These are phyloP conservation scores for Suhomyces sp. DNA, from an alignment of 805 yeast species.

Conservation along the genomic window DNA sequence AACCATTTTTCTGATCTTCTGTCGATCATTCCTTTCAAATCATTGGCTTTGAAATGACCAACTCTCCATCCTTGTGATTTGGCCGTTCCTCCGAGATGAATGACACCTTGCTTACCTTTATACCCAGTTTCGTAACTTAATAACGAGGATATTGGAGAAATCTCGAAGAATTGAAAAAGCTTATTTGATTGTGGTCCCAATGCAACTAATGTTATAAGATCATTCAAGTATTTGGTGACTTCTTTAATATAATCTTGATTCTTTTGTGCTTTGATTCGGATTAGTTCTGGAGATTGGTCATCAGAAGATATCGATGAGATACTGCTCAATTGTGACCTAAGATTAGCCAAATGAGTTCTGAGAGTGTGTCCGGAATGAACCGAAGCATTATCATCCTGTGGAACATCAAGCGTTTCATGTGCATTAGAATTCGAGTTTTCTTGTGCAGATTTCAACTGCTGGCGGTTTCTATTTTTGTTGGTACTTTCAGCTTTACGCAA, in stretches of 20 bases:
- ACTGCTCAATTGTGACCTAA: slow-evolving; percentile 32
- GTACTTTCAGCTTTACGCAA: slow-evolving; percentile 16
- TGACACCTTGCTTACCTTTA: slow-evolving; percentile 86
- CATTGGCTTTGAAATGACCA: slow-evolving; percentile 78
- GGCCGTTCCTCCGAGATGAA: slow-evolving; percentile 79
- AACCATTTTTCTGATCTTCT: slow-evolving; percentile 95
- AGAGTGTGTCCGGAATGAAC: slow-evolving; percentile 15
- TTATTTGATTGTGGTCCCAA: slow-evolving; percentile 80
- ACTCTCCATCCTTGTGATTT: slow-evolving; percentile 95
- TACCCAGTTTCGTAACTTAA: slow-evolving; percentile 78
- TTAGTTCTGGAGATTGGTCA: slow-evolving; percentile 31
- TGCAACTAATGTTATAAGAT: slow-evolving; percentile 56
- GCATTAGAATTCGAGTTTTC: neutral
- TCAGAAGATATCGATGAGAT: slow-evolving; percentile 21
- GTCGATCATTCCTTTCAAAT: slow-evolving; percentile 80
- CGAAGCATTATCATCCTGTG: slow-evolving; percentile 20
- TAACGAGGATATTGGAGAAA: slow-evolving; percentile 83
- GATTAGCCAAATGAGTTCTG: slow-evolving; percentile 25
- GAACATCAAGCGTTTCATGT: neutral
- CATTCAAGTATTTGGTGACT: slow-evolving; percentile 67
- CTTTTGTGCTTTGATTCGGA: slow-evolving; percentile 21
- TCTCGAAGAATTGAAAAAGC: slow-evolving; percentile 81
- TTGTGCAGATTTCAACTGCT: neutral
- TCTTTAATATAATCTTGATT: slow-evolving; percentile 43
- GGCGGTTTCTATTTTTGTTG: neutral